Evolutionary conservation across 306 rosid genomes (phyloP).

Genomic region (Ceratonia siliqua): DNA sequence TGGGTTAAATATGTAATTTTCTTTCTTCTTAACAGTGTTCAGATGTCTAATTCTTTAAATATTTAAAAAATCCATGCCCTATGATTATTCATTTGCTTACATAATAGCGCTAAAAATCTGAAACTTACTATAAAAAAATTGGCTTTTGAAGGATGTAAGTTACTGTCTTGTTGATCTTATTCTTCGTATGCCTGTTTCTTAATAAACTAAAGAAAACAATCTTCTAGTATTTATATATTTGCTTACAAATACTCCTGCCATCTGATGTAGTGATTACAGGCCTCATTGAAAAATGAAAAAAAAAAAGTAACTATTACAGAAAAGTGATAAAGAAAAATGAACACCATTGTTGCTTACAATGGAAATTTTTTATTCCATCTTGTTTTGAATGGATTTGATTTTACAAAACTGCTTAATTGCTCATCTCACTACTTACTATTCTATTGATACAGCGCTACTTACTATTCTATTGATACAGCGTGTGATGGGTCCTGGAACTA

Average conservation of each 20-base stretch:
- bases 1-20: conserved; percentile 10
- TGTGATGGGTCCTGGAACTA: not conserved
- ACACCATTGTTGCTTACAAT: not conserved
- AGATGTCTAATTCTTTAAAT: not conserved
- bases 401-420: not conserved
- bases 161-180: conserved; percentile 1
- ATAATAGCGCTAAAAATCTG: not conserved
- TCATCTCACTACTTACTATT: conserved; percentile 15
- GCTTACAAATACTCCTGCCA: conserved; percentile 1
- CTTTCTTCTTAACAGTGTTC: not conserved
- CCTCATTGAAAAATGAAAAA: not conserved
- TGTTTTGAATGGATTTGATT: conserved; percentile 16
- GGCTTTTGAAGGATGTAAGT: conserved; percentile 24
- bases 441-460: not conserved
- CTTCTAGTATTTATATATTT: conserved; percentile 9
- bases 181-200: not conserved
- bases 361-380: not conserved
- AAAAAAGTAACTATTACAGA: not conserved
- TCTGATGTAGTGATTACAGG: not conserved
- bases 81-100: not conserved
- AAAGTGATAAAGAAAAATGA: not conserved
- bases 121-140: not conserved
- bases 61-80: conserved; percentile 16
- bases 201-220: not conserved
- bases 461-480: not conserved